Evolutionary conservation across 768 basidiomycete genomes (phyloP), one percentile per base, ranked within the genome.

Genomic region (Austroboletus festivus): DNA sequence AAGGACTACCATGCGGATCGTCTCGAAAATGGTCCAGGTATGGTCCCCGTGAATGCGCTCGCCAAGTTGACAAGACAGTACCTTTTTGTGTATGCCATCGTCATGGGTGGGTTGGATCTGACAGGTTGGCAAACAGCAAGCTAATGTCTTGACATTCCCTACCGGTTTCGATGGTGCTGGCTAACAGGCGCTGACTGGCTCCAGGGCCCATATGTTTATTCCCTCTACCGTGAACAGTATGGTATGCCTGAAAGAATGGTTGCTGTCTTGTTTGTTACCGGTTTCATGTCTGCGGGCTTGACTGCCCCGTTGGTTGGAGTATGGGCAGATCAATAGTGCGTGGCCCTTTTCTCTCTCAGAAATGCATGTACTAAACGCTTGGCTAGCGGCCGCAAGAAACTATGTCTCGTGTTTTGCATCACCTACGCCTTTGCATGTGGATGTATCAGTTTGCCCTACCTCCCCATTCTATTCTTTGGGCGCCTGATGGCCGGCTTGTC

Each of bases 121-220:
- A 11, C 7, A 1, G 3, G 15, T 20, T 23, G 18, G 13, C 4
- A 12, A 33, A 26, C 47, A 41, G 21, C 38, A 4, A 19, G 24
- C 49, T 55, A 19, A 55, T 26, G 19, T 40, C 23, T 34, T 43
- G 5, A 2, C 15, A 26, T 30, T 44, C n/a, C 21, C 44, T 35
- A 50, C 47, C 22, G 16, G 12, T 42, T 4, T 37, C 11, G 9
- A 26, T 37, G 19, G 30, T 39, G 24, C 34, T 12, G 42, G 26
- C 12, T 30, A 41, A 31, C 56, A 86, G 85, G 80, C 48, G 83
- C 85, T 33, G 85, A 89, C 64, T 87, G 86, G 85, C 71, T 89
- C 13, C 85, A 89, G 63, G 87, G 87, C 0, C 87, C 87, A 15
- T 89, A 89, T 57, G 73, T 89, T 0, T 89, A 87, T 56, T 85